phyloP scores from a whole-genome alignment of 805 yeast species.

The Lipomyces anomalus region DNA sequence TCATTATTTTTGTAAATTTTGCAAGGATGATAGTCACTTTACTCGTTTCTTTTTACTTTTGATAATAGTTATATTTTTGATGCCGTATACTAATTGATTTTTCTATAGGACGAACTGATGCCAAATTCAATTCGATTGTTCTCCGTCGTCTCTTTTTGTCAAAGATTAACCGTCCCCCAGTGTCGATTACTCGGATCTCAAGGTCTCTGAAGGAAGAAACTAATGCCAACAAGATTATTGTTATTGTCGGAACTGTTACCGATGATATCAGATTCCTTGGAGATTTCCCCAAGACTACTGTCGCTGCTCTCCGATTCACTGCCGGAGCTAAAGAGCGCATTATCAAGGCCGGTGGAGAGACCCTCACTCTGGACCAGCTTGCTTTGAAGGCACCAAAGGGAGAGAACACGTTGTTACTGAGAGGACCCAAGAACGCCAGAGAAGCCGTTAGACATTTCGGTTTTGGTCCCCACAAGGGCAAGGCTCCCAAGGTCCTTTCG shows the following conservation, averaged over 20 bases:
- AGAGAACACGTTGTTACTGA: constrained; percentile 92
- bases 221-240: constrained; percentile 86
- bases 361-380: constrained; percentile 97
- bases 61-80: not conserved
- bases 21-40: not conserved
- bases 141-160: constrained; percentile 93
- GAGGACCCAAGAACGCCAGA: constrained; percentile 99
- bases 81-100: constrained; percentile 8
- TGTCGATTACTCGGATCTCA: constrained; percentile 85
- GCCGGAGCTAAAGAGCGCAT: constrained; percentile 98
- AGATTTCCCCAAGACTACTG: constrained; percentile 92
- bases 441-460: constrained; percentile 99
- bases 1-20: not conserved
- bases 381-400: constrained; percentile 99
- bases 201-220: constrained; percentile 78
- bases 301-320: constrained; percentile 99
- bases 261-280: constrained; percentile 86
- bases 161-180: constrained; percentile 99
- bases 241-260: constrained; percentile 98
- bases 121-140: constrained; percentile 95
- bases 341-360: constrained; percentile 98
- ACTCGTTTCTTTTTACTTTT: not conserved
- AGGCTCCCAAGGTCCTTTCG: constrained; percentile 97
- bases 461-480: constrained; percentile 98
- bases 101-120: constrained; percentile 83